Evolutionary conservation across 2,329 filamentous ascomycete species (phyloP), one percentile per base, ranked within the genome.

Genomic region (Arthrobotrys megalospora): DNA sequence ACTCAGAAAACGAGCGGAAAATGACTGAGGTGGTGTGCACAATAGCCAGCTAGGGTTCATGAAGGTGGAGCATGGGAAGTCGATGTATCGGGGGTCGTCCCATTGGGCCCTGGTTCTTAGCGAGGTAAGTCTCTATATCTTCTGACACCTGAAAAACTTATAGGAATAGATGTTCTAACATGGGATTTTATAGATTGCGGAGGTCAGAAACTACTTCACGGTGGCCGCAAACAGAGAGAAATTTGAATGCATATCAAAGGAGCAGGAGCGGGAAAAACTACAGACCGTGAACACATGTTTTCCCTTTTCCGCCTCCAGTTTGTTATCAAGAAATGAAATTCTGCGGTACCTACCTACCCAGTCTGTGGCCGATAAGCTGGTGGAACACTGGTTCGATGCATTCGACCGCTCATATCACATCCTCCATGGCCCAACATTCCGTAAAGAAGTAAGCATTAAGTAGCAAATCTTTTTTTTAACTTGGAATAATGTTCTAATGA

Each of bases 351-450:
- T 98, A 48, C 96, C 96, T 1, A 88, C 91, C 0, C 95, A 94
- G 83, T 90, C 92, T 43, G 92, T 90, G 24, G 91, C 96, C n/a
- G 90, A 97, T 82, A 91, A 93, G 24, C 87, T 98, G 16, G 92
- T 97, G 79, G 91, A 91, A 79, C 90, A 95, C 77, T 99, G 96
- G 83, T 97, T 98, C 86, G 95, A 95, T 83, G 95, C 92, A 32
- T 90, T 89, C 80, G 90, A 91, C 81, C 90, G 78, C 60, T 80
- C 64, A 28, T 79, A 76, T 34, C 62, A 79, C 63, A 64, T 96
- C 80, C 89, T 96, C 63, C 93, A 96, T 82, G 91, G 91, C 0
- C 94, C 94, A 10, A 94, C 93, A 0, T 97, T 97, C 82, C 90
- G 95, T 82, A 89, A 91, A 82, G 89, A 92, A 83, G 86, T 93